A percentile compares a stretch with the other conserved stretches of the same genome.
These are phyloP conservation scores for Mangifera indica DNA, from an alignment of 345 rosid species.

Conservation along the genomic window DNA sequence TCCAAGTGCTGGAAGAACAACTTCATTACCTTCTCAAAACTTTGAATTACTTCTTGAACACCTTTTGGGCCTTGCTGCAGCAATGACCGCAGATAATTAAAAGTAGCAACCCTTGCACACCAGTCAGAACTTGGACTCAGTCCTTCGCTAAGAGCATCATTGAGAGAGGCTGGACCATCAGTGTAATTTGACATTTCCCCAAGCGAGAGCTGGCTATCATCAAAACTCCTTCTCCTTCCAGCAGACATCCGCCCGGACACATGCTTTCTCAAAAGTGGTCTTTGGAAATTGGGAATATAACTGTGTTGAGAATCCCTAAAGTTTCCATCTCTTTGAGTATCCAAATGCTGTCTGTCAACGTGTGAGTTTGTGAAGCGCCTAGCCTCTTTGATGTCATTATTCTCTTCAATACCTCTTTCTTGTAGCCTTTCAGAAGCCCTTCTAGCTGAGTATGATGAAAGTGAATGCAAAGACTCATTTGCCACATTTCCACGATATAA, in stretches of 20 bases:
- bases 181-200: constrained; percentile 74
- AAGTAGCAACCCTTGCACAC: constrained; percentile 95
- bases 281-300: constrained; percentile 90
- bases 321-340: constrained; percentile 56
- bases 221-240: constrained; percentile 91
- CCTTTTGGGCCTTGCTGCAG: constrained; percentile 95
- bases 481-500: constrained; percentile 52
- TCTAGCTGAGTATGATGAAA: constrained; percentile 63
- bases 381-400: constrained; percentile 58
- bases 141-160: constrained; percentile 88
- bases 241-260: constrained; percentile 75
- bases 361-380: constrained; percentile 57
- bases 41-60: constrained; percentile 88
- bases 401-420: constrained; percentile 71
- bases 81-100: constrained; percentile 78
- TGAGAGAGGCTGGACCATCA: constrained; percentile 84
- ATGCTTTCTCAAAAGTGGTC: constrained; percentile 89
- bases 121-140: constrained; percentile 90
- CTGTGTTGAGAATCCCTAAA: constrained; percentile 69
- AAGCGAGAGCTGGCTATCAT: constrained; percentile 76
- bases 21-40: constrained; percentile 98
- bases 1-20: constrained; percentile 94
- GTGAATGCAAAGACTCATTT: constrained; percentile 60
- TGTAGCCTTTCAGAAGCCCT: constrained; percentile 66
- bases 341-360: constrained; percentile 71